Base-by-base conservation (phyloP, 208 protist genomes). In the Leishmania braziliensis region DNA sequence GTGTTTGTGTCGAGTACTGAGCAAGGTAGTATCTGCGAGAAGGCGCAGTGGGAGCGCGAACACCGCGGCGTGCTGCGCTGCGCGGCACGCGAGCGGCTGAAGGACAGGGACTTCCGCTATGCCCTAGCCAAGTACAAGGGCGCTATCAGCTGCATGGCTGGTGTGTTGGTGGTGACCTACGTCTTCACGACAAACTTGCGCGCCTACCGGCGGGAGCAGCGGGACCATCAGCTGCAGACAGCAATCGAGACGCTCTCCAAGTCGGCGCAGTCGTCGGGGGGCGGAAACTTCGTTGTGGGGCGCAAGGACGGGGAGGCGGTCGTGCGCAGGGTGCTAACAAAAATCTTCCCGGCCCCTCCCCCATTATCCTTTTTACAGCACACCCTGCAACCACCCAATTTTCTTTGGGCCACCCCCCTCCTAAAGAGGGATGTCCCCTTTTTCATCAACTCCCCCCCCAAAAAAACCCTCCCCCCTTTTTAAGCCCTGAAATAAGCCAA, bases 11-110 rank as follows among this genome's bases (percentile, higher is more conserved):
- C 62, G 90, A 95, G 82, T 86, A 87, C 81, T 56, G 81, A 88
- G 75, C 85, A 84, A 0, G 79, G 76, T 39, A 46, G 60, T 2
- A 82, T 94, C 29, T 77, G 89, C 66, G 91, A 94, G 83, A 91
- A 90, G 87, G 86, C 89, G 68, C 87, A 94, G 39, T 89, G 86
- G 89, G 91, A 95, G 83, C 81, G 88, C n/a, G 91, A 95, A 62
- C 83, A 91, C 81, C 84, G 87, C 81, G 77, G 85, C 56, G 84
- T 90, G 26, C 54, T 88, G 26, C 89, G 91, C 23, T 78, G 87
- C 36, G 65, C 91, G 58, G 75, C 82, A 29, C 65, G 84, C 33
- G 91, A 93, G 77, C 89, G 89, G 5, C 77, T 93, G 23, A 93
- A 93, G 85, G 91, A 93, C 36, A 63, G 86, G 10, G 86, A 91